A percentile compares a stretch with the other conserved stretches of the same genome.
Conservation (phyloP, 345 rosid genomes). For the Eutrema japonicum region DNA sequence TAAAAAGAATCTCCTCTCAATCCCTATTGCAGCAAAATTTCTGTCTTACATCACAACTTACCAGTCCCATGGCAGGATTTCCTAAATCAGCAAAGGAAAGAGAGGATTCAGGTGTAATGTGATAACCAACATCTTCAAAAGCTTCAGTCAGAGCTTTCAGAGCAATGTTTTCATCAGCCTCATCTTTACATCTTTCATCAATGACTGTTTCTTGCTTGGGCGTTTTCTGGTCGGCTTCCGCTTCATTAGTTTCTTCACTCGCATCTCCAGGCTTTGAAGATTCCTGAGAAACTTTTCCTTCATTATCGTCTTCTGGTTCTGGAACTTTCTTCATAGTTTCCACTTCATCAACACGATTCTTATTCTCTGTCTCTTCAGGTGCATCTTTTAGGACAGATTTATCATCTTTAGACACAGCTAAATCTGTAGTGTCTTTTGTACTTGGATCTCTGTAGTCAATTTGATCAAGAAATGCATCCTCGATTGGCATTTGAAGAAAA, state of each 20-base stretch:
- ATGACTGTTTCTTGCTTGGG: conserved; percentile 48
- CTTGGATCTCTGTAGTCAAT: conserved; percentile 50
- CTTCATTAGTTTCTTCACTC: conserved; percentile 44
- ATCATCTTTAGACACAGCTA: conserved; percentile 43
- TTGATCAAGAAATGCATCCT: conserved; percentile 72
- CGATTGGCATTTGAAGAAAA: conserved; percentile 97
- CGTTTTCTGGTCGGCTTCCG: conserved; percentile 47
- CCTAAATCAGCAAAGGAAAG: conserved; percentile 92
- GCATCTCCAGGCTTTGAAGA: conserved; percentile 51
- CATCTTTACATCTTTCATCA: conserved; percentile 50
- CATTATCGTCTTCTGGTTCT: conserved; percentile 58
- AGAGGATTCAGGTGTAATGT: conserved; percentile 59
- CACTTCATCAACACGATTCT: conserved; percentile 57
- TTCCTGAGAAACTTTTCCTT: conserved; percentile 50
- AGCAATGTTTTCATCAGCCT: conserved; percentile 57
- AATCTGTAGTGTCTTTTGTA: conserved; percentile 56
- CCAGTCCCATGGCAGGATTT: conserved; percentile 98
- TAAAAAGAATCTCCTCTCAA: conserved; percentile 5
- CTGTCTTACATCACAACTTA: conserved; percentile 47
- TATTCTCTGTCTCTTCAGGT: conserved; percentile 59
- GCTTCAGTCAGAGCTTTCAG: conserved; percentile 84
- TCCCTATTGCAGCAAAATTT: background rate
- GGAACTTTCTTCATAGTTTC: conserved; percentile 56
- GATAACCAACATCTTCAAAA: conserved; percentile 82
- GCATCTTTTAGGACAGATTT: conserved; percentile 54